These are phyloP conservation scores for Botrytis cinerea DNA, from an alignment of 2,329 filamentous ascomycete genomes.

Conservation along the genomic window DNA sequence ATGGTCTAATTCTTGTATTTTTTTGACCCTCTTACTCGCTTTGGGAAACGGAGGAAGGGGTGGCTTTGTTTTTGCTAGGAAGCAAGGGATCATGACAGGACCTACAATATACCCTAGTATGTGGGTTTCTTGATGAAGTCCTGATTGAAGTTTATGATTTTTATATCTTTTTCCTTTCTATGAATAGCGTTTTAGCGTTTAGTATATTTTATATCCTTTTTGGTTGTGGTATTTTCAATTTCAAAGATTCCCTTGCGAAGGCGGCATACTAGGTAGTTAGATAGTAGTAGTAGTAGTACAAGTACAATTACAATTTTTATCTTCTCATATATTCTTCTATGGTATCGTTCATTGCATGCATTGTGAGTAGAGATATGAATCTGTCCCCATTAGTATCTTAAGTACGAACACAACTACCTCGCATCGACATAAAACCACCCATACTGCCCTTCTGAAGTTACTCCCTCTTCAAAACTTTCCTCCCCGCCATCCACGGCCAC, in stretches of 20 bases:
- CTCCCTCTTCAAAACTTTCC: constrained; percentile 56
- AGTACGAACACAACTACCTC: neutral
- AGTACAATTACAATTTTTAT: neutral
- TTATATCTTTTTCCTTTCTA: neutral
- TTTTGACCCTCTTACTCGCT: neutral
- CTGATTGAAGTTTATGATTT: constrained; percentile 22
- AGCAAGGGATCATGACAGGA: constrained; percentile 12
- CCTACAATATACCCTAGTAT: constrained; percentile 16
- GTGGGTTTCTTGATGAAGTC: constrained; percentile 29
- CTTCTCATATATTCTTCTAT: neutral
- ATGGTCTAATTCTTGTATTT: constrained; percentile 12
- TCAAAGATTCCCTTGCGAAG: constrained; percentile 1
- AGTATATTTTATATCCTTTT: constrained; percentile 20
- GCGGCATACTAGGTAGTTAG: constrained; percentile 5
- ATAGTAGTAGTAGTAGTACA: constrained; percentile 9
- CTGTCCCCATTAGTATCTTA: neutral
- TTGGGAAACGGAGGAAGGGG: neutral
- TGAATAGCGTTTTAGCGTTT: constrained; percentile 37
- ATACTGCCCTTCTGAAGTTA: neutral
- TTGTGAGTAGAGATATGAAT: neutral
- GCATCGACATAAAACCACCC: neutral
- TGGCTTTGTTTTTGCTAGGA: neutral
- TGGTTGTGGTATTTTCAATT: constrained; percentile 21
- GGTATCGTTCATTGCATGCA: neutral
- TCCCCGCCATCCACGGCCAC: constrained; percentile 80